These are phyloP conservation scores for Sugiyamaella lignohabitans DNA, from an alignment of 805 yeast species.

Conservation along the genomic window DNA sequence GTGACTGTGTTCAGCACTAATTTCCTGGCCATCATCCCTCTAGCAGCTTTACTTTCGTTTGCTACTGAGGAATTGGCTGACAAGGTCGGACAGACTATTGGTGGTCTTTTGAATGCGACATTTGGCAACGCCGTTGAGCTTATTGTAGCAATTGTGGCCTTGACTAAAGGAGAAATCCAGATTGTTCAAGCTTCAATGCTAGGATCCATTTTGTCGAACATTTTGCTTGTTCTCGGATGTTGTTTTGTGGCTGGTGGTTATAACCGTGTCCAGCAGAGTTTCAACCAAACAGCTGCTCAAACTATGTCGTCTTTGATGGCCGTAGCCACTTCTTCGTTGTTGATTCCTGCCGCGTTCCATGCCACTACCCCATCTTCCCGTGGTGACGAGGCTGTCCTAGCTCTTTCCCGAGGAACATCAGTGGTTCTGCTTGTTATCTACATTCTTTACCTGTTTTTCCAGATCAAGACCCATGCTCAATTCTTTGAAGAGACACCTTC, in stretches of 20 bases:
- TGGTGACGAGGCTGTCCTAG: constrained; percentile 46
- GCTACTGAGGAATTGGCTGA: constrained; percentile 91
- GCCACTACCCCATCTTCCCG: constrained; percentile 49
- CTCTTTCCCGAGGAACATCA: constrained; percentile 80
- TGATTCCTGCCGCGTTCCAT: constrained; percentile 95
- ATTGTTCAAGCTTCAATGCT: constrained; percentile 97
- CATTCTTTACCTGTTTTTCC: constrained; percentile 74
- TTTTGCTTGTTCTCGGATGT: constrained; percentile 87
- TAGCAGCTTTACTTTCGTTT: constrained; percentile 83
- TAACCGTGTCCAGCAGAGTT: constrained; percentile 75
- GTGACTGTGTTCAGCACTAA: constrained; percentile 60
- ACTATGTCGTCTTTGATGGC: constrained; percentile 95
- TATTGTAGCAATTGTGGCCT: constrained; percentile 87
- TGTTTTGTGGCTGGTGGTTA: constrained; percentile 92
- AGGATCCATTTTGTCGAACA: constrained; percentile 85
- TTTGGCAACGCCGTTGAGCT: constrained; percentile 97
- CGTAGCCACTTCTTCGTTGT: constrained; percentile 77
- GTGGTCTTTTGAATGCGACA: constrained; percentile 92
- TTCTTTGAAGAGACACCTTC: constrained; percentile 55
- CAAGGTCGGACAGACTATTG: constrained; percentile 84
- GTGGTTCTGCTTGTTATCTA: constrained; percentile 72
- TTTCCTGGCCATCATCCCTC: constrained; percentile 84
- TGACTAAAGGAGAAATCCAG: constrained; percentile 76
- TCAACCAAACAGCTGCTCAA: constrained; percentile 96
- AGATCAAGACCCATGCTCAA: constrained; percentile 75